phyloP scores from a whole-genome alignment of 169 alveolate species.

The Cryptosporidium andersoni region DNA sequence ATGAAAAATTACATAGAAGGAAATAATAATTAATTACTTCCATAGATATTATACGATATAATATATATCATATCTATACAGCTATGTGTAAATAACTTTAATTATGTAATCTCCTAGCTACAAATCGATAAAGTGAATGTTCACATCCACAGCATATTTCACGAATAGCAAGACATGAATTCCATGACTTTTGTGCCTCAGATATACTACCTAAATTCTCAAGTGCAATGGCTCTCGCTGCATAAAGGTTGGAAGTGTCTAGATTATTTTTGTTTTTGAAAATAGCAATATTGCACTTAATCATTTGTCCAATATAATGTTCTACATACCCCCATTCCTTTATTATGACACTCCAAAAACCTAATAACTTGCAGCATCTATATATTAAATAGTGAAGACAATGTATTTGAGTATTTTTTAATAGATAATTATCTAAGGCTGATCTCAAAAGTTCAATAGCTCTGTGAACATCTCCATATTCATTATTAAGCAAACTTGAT shows the following conservation, averaged over 20 bases:
- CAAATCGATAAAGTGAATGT: neutral
- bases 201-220: slow-evolving; percentile 5
- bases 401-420: slow-evolving; percentile 1
- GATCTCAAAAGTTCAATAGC: slow-evolving; percentile 4
- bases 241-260: slow-evolving; percentile 32
- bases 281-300: slow-evolving; percentile 6
- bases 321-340: slow-evolving; percentile 31
- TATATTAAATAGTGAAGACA: slow-evolving; percentile 27
- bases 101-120: neutral
- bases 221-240: slow-evolving; percentile 55
- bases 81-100: neutral
- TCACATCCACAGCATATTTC: slow-evolving; percentile 12
- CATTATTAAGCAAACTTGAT: slow-evolving; percentile 16
- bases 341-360: slow-evolving; percentile 43
- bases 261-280: slow-evolving; percentile 6
- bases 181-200: slow-evolving; percentile 23
- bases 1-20: neutral
- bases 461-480: slow-evolving; percentile 3
- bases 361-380: slow-evolving; percentile 44
- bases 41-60: neutral
- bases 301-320: slow-evolving; percentile 26
- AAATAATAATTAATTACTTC: neutral
- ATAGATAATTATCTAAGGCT: slow-evolving; percentile 11
- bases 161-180: slow-evolving; percentile 1
- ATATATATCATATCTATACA: too few relatives aligned